These are phyloP conservation scores for Aureobasidium sp. DNA, from an alignment of 2,329 filamentous ascomycete species.

Conservation along the genomic window DNA sequence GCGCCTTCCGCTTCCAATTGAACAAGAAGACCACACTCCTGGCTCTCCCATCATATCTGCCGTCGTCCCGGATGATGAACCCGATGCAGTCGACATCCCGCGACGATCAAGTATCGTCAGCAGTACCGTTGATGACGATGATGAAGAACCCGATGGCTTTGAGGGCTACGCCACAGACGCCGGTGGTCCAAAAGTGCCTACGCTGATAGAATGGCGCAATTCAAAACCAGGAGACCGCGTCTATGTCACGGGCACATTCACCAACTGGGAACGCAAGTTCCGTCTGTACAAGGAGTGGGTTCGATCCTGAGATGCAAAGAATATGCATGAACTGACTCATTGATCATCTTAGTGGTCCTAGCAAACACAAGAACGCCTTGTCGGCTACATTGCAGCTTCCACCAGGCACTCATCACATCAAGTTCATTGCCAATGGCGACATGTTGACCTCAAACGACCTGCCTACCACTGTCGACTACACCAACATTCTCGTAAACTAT, in stretches of 20 bases:
- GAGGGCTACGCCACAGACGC: conserved; percentile 66
- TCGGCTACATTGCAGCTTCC: conserved; percentile 74
- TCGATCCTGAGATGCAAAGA: not conserved
- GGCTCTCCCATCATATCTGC: conserved; percentile 82
- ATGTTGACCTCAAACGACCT: conserved; percentile 50
- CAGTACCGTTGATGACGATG: conserved; percentile 63
- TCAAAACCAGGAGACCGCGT: conserved; percentile 67
- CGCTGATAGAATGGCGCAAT: conserved; percentile 75
- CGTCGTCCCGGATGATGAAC: conserved; percentile 42
- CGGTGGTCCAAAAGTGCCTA: conserved; percentile 63
- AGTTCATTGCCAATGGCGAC: conserved; percentile 89
- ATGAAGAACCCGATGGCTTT: conserved; percentile 54
- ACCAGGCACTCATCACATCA: conserved; percentile 91
- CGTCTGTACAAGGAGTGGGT: conserved; percentile 78
- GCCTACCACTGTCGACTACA: conserved; percentile 94
- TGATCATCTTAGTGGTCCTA: conserved; percentile 23
- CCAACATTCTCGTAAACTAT: conserved; percentile 97
- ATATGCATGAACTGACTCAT: conserved; percentile 8
- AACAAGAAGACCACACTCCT: conserved; percentile 81
- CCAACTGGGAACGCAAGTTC: conserved; percentile 94
- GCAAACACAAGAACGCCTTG: conserved; percentile 50
- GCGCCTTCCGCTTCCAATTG: conserved; percentile 83
- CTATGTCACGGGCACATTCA: conserved; percentile 95
- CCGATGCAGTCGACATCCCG: conserved; percentile 42
- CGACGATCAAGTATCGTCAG: conserved; percentile 50